phyloP scores from a whole-genome alignment of 2,329 filamentous ascomycete genomes.

The Cryoendolithus antarcticus region DNA sequence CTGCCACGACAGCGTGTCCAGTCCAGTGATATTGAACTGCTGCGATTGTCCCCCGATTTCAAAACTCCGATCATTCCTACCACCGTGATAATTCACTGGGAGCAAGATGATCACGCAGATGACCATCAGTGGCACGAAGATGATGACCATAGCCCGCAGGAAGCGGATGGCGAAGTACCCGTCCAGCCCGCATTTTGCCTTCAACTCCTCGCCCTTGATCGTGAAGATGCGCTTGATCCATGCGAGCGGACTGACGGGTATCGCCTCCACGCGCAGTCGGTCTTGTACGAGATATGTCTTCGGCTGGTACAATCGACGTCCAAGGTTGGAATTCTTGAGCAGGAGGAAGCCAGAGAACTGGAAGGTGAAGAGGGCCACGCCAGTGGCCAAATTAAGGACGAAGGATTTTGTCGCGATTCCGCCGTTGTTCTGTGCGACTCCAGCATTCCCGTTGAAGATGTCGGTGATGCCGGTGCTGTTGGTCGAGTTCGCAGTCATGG shows the following conservation, averaged over 20 bases:
- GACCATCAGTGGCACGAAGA: slow-evolving; percentile 19
- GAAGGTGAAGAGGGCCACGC: slow-evolving; percentile 8
- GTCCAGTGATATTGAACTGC: slow-evolving; percentile 19
- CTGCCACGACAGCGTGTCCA: slow-evolving; percentile 21
- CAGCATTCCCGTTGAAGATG: slow-evolving; percentile 6
- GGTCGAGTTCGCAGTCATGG: slow-evolving; percentile 8
- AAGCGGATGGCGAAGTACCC: slow-evolving; percentile 9
- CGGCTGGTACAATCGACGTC: slow-evolving; percentile 7
- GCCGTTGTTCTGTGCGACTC: slow-evolving; percentile 1
- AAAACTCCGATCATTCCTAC: slow-evolving; percentile 6
- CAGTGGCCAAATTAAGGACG: slow-evolving; percentile 8
- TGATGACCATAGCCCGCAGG: slow-evolving; percentile 8
- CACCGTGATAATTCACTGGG: slow-evolving; percentile 9
- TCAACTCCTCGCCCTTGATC: slow-evolving; percentile 7
- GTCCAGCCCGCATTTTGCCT: slow-evolving; percentile 8
- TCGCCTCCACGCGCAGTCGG: slow-evolving; percentile 7
- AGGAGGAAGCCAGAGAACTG: slow-evolving; percentile 8
- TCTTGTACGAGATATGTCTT: slow-evolving; percentile 9
- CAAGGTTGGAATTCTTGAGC: slow-evolving; percentile 6
- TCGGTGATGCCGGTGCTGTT: slow-evolving; percentile 12
- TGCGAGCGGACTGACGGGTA: slow-evolving; percentile 3
- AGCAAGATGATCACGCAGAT: slow-evolving; percentile 14
- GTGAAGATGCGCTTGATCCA: slow-evolving; percentile 8
- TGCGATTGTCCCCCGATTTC: slow-evolving; percentile 2
- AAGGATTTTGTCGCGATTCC: slow-evolving; percentile 12